These are phyloP conservation scores for Plasmopara halstedii DNA, from an alignment of 352 stramenopile genomes.

Conservation along the genomic window DNA sequence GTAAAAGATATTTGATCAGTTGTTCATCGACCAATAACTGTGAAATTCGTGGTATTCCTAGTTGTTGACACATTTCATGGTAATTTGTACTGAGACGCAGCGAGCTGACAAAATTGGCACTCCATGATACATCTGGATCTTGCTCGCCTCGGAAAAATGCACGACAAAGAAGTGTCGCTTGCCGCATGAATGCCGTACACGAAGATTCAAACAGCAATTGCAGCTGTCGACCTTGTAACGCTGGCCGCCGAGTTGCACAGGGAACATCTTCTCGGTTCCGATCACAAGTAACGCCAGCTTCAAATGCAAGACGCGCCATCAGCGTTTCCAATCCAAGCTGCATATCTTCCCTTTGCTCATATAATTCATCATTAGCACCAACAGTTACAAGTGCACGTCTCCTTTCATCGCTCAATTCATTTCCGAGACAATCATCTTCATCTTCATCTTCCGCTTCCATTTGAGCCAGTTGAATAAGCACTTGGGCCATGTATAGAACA, in stretches of 20 bases:
- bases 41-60: constrained; percentile 51
- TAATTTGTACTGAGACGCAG: constrained; percentile 70
- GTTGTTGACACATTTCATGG: constrained; percentile 65
- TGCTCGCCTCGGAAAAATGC: constrained; percentile 72
- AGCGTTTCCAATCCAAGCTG: constrained; percentile 39
- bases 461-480: constrained; percentile 55
- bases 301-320: constrained; percentile 39
- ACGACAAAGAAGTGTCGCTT: constrained; percentile 67
- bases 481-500: constrained; percentile 72
- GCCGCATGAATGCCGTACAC: constrained; percentile 62
- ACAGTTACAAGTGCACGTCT: constrained; percentile 6
- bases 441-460: constrained; percentile 59
- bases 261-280: not conserved
- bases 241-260: constrained; percentile 4
- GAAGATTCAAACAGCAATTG: constrained; percentile 71
- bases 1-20: constrained; percentile 48
- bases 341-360: constrained; percentile 35
- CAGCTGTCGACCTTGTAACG: constrained; percentile 44
- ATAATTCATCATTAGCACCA: too few species aligned
- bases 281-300: constrained; percentile 35
- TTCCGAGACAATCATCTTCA: constrained; percentile 36
- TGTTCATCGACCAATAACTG: constrained; percentile 43
- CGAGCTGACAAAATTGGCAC: constrained; percentile 73
- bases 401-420: constrained; percentile 18
- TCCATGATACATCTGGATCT: constrained; percentile 65